Conservation (phyloP, 345 rosid species). For the Eucalyptus regnans region DNA sequence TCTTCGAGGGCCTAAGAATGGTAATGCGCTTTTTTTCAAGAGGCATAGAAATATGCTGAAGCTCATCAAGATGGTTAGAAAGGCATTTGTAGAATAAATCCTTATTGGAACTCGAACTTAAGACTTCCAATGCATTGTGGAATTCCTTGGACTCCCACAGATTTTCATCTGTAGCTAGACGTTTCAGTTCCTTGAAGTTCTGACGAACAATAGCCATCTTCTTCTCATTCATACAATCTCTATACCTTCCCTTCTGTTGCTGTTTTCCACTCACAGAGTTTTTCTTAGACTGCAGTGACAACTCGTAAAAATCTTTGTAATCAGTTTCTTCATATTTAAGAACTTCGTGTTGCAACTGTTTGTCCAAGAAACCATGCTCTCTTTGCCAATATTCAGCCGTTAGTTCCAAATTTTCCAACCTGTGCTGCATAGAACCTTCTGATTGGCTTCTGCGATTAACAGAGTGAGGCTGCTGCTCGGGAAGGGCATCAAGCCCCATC, state of each 20-base stretch:
- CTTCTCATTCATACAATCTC: slow-evolving; percentile 18
- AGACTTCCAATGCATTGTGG: slow-evolving; percentile 69
- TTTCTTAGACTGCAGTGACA: slow-evolving; percentile 47
- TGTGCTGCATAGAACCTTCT: slow-evolving; percentile 40
- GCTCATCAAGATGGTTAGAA: slow-evolving; percentile 38
- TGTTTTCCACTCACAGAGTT: slow-evolving; percentile 28
- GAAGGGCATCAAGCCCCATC: slow-evolving; percentile 93
- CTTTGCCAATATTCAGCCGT: slow-evolving; percentile 33
- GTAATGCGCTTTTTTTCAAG: slow-evolving; percentile 75
- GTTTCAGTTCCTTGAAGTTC: slow-evolving; percentile 80
- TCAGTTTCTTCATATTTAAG: slow-evolving; percentile 22
- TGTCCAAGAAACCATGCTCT: slow-evolving; percentile 28
- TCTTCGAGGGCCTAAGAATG: slow-evolving; percentile 78
- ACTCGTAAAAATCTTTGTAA: slow-evolving; percentile 50
- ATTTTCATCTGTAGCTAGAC: slow-evolving; percentile 62
- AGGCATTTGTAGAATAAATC: slow-evolving; percentile 64
- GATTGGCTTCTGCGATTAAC: slow-evolving; percentile 36
- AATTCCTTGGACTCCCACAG: slow-evolving; percentile 74
- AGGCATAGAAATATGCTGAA: slow-evolving; percentile 45
- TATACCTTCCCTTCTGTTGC: slow-evolving; percentile 27
- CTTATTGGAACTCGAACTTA: slow-evolving; percentile 65
- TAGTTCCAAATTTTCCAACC: slow-evolving; percentile 35
- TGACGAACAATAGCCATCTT: slow-evolving; percentile 75
- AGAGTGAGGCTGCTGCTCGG: slow-evolving; percentile 36
- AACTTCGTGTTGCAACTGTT: slow-evolving; percentile 23